Conservation (phyloP, 2,329 filamentous ascomycete genomes). For the Penicillium verrucosum region DNA sequence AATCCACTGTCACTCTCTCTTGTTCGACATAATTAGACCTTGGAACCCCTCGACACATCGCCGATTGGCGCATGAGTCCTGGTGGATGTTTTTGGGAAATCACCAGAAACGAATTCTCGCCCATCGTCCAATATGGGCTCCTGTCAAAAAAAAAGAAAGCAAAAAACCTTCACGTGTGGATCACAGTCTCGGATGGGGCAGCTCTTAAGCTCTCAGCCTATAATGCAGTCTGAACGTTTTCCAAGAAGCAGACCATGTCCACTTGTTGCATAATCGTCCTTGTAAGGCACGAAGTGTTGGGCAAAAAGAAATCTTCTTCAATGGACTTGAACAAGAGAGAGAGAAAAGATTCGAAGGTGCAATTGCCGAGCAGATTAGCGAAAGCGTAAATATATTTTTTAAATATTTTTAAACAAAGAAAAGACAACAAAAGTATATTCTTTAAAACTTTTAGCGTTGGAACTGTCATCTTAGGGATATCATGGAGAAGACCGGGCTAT, state of each 20-base stretch:
- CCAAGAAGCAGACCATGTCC: slow-evolving; percentile 1
- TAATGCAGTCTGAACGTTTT: slow-evolving; percentile 16
- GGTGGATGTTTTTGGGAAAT: not conserved
- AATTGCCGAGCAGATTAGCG: not conserved
- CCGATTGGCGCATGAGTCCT: slow-evolving; percentile 1
- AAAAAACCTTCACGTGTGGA: slow-evolving; percentile 10
- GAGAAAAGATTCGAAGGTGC: not conserved
- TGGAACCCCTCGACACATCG: not conserved
- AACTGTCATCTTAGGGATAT: slow-evolving; percentile 21
- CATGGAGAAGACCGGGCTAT: slow-evolving; percentile 21
- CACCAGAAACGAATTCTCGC: not conserved
- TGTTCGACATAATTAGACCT: not conserved
- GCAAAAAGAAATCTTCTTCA: not conserved
- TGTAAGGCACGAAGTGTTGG: not conserved
- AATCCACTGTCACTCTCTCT: slow-evolving; percentile 2
- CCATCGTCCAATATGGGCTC: not conserved
- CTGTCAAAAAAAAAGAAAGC: slow-evolving; percentile 8
- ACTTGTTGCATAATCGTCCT: slow-evolving; percentile 5
- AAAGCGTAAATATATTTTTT: no score
- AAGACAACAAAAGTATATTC: slow-evolving; percentile 10
- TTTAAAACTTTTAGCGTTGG: slow-evolving; percentile 25
- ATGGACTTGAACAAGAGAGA: not conserved
- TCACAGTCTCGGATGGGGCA: slow-evolving; percentile 4
- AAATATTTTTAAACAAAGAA: slow-evolving; percentile 3
- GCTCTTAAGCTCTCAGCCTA: slow-evolving; percentile 9